These are phyloP conservation scores for Penicillium macrosclerotiorum DNA, from an alignment of 495 filamentous ascomycete genomes.

Conservation along the genomic window DNA sequence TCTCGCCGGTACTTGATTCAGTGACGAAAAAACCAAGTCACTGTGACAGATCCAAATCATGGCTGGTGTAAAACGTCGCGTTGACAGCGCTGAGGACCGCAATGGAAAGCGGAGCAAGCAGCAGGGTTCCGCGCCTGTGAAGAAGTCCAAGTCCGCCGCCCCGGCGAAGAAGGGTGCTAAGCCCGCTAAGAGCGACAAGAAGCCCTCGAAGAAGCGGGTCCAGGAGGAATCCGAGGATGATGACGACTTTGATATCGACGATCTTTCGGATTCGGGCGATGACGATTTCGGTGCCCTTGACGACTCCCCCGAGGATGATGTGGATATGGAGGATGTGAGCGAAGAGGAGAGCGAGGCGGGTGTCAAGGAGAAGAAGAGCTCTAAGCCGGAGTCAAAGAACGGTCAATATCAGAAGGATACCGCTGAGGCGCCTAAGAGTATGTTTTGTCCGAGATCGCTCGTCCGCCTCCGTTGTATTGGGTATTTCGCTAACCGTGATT, in stretches of 20 bases:
- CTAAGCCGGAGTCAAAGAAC: slow-evolving; percentile 10
- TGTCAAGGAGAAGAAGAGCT: slow-evolving; percentile 23
- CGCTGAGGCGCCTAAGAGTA: slow-evolving; percentile 31
- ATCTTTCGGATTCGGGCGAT: slow-evolving; percentile 41
- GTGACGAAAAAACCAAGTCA: slow-evolving; percentile 7
- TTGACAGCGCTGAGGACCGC: slow-evolving; percentile 43
- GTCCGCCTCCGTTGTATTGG: neutral
- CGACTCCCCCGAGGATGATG: slow-evolving; percentile 29
- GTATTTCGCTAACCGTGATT: slow-evolving; percentile 7
- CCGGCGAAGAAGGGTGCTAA: slow-evolving; percentile 33
- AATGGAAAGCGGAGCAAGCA: slow-evolving; percentile 50
- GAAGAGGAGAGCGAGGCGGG: slow-evolving; percentile 25
- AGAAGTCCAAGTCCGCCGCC: slow-evolving; percentile 32
- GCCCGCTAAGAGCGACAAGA: slow-evolving; percentile 32
- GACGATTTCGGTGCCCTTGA: slow-evolving; percentile 31
- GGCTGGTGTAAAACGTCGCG: slow-evolving; percentile 45
- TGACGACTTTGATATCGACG: slow-evolving; percentile 43
- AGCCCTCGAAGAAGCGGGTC: slow-evolving; percentile 34
- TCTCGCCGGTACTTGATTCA: slow-evolving; percentile 5
- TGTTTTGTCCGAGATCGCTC: slow-evolving; percentile 9
- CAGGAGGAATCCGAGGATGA: slow-evolving; percentile 31
- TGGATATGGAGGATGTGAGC: slow-evolving; percentile 35
- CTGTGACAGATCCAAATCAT: slow-evolving; percentile 23
- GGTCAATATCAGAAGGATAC: slow-evolving; percentile 7
- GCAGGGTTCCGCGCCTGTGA: slow-evolving; percentile 30